phyloP scores from a whole-genome alignment of 352 stramenopile genomes.

The Globisporangium radiosum region DNA sequence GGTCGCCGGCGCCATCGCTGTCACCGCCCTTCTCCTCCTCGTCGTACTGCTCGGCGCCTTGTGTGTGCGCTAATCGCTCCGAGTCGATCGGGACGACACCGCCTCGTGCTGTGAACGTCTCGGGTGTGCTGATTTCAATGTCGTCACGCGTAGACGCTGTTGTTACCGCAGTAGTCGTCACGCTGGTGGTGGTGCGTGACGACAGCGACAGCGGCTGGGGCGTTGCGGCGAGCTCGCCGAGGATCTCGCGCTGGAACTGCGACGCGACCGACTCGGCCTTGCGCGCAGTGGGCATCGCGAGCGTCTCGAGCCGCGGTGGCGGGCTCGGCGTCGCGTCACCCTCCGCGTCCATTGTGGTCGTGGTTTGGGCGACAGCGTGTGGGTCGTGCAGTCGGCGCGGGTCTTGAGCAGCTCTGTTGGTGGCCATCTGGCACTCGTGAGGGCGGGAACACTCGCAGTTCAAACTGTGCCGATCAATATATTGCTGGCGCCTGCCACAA shows the following conservation, averaged over 20 bases:
- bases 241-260: slow-evolving; percentile 59
- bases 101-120: slow-evolving; percentile 16
- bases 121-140: slow-evolving; percentile 25
- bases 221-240: slow-evolving; percentile 18
- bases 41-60: slow-evolving; percentile 2
- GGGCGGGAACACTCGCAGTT: too few species aligned
- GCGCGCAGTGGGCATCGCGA: slow-evolving; percentile 18
- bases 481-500: too few species aligned
- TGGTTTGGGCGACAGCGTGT: not conserved
- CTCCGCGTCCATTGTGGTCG: not conserved
- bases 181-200: not conserved
- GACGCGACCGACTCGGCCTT: slow-evolving; percentile 43
- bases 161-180: not conserved
- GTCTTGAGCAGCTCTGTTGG: too few species aligned
- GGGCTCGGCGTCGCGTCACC: slow-evolving; percentile 5
- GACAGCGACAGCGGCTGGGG: not conserved
- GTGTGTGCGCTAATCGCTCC: slow-evolving; percentile 1
- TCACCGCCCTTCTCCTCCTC: not conserved
- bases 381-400: not conserved
- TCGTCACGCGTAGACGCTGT: slow-evolving; percentile 8
- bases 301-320: slow-evolving; percentile 6
- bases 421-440: too few species aligned
- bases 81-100: not conserved
- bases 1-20: not conserved
- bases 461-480: too few species aligned